A percentile compares a stretch with the other conserved stretches of the same genome.
These are phyloP conservation scores for Pseudonitzschia pungens DNA, from an alignment of 108 stramenopile species.

Conservation along the genomic window DNA sequence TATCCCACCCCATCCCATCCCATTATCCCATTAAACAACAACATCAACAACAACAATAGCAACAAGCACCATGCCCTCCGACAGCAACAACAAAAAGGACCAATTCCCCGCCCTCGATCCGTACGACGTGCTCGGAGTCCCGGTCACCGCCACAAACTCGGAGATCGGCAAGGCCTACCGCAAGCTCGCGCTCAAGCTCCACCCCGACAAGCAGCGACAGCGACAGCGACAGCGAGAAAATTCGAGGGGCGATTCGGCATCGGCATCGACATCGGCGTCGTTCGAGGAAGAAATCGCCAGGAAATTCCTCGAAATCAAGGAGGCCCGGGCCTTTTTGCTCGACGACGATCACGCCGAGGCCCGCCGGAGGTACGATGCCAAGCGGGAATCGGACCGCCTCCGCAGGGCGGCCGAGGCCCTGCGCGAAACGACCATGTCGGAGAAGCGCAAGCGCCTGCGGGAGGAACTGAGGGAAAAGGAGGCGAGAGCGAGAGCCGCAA, in stretches of 20 bases:
- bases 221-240: too few species aligned
- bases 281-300: slow-evolving; percentile 22
- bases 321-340: slow-evolving; percentile 64
- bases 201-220: slow-evolving; percentile 90
- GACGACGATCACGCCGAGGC: slow-evolving; percentile 53
- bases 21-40: too few species aligned
- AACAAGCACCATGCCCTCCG: slow-evolving; percentile 16
- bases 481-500: slow-evolving; percentile 28
- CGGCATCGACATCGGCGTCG: too few species aligned
- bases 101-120: slow-evolving; percentile 61
- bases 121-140: slow-evolving; percentile 60
- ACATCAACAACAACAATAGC: too few species aligned
- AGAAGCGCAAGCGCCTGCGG: slow-evolving; percentile 64
- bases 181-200: slow-evolving; percentile 85
- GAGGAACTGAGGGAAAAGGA: slow-evolving; percentile 68
- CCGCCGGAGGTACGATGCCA: slow-evolving; percentile 56
- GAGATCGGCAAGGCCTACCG: slow-evolving; percentile 81
- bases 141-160: slow-evolving; percentile 45
- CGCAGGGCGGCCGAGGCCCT: slow-evolving; percentile 59
- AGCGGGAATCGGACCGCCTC: slow-evolving; percentile 54
- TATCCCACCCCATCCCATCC: too few species aligned
- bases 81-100: slow-evolving; percentile 34
- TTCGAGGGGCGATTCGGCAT: too few species aligned
- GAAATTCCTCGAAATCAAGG: slow-evolving; percentile 58
- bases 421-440: slow-evolving; percentile 69